Percentiles rank a stretch among this genome's conserved stretches.
phyloP scores from a whole-genome alignment of 305 asterid genomes.

The Fraxinus sp. region DNA sequence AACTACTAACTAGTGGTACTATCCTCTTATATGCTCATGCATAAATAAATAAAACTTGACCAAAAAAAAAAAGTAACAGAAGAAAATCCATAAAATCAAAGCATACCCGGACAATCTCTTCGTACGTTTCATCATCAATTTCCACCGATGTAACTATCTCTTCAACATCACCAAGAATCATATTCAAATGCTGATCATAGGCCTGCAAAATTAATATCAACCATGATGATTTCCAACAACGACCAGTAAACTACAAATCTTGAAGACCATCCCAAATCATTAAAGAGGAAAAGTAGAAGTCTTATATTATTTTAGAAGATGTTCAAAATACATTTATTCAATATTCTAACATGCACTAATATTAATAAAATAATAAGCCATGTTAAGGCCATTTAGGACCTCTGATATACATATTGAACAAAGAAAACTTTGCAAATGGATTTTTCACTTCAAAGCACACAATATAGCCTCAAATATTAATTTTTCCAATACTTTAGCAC shows the following conservation, averaged over 20 bases:
- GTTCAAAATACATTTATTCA: neutral
- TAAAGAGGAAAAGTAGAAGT: neutral
- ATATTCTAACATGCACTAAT: neutral
- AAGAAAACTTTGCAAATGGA: neutral
- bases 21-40: constrained; percentile 15
- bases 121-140: constrained; percentile 93
- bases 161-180: constrained; percentile 95
- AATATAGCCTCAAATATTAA: neutral
- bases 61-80: neutral
- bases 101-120: constrained; percentile 91
- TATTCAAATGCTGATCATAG: constrained; percentile 94
- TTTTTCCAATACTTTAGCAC: neutral
- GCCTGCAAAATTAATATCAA: constrained; percentile 52
- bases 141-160: constrained; percentile 88
- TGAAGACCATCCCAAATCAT: neutral
- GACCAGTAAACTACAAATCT: neutral
- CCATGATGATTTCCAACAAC: neutral
- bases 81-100: neutral
- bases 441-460: neutral
- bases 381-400: neutral
- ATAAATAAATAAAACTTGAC: neutral
- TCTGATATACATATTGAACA: neutral
- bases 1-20: neutral
- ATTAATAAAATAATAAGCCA: neutral
- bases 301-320: neutral